Percentiles rank a stretch among this genome's conserved stretches.
Conservation (phyloP, 139 green algal genomes). For the Coelastrella sp. region DNA sequence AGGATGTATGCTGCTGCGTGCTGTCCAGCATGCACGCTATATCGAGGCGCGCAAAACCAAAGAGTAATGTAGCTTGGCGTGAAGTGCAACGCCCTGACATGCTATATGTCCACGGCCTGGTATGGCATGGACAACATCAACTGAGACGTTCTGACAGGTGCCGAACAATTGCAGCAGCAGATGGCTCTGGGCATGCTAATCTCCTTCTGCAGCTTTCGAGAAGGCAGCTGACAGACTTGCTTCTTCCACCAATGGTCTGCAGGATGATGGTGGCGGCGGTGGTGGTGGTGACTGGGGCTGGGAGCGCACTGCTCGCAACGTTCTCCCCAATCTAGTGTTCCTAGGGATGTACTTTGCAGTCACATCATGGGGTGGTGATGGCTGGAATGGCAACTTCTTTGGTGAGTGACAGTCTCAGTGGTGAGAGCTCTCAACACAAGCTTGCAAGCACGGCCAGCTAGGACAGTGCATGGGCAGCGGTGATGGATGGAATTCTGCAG, state of each 20-base stretch:
- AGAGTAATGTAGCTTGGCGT: no score
- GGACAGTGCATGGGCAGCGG: neutral
- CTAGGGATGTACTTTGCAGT: slow-evolving; percentile 59
- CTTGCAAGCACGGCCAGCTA: neutral
- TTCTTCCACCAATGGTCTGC: neutral
- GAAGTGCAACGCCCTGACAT: no score
- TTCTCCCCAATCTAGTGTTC: slow-evolving; percentile 60
- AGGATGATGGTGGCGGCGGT: slow-evolving; percentile 57
- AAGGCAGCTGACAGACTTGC: neutral
- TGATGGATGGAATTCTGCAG: neutral
- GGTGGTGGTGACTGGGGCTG: slow-evolving; percentile 64
- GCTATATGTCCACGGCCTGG: no score
- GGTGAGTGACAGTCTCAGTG: neutral
- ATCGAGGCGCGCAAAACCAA: no score
- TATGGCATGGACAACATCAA: no score
- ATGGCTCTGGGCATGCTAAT: neutral
- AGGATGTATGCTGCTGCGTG: neutral
- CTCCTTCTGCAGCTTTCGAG: neutral
- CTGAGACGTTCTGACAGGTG: no score
- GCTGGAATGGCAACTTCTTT: slow-evolving; percentile 44
- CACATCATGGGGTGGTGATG: slow-evolving; percentile 57
- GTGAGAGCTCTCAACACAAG: neutral
- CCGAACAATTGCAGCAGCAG: no score
- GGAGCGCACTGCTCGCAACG: slow-evolving; percentile 61
- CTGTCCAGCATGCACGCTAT: no score